Evolutionary conservation across 306 rosid genomes (phyloP).

Genomic region (Vigna unguiculata): DNA sequence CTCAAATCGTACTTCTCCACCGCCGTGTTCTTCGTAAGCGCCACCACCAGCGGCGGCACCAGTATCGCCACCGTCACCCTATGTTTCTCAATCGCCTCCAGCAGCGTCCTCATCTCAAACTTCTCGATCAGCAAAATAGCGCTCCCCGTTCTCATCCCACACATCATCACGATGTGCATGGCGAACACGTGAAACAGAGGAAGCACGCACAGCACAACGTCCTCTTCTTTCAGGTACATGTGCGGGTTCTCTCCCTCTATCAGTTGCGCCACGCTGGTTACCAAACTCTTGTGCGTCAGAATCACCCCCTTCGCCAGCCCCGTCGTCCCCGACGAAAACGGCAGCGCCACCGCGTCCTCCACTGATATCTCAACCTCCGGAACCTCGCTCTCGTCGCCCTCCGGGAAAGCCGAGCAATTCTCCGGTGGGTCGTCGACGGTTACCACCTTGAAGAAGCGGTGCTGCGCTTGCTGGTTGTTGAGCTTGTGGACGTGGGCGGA

Average conservation of each 20-base stretch:
- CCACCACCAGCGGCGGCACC: constrained; percentile 79
- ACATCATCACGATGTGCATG: constrained; percentile 59
- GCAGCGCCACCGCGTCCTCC: constrained; percentile 63
- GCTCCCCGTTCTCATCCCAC: constrained; percentile 61
- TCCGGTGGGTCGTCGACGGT: constrained; percentile 64
- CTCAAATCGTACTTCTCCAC: constrained; percentile 66
- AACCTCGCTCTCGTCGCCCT: constrained; percentile 44
- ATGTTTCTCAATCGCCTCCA: constrained; percentile 54
- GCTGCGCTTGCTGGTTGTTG: constrained; percentile 5
- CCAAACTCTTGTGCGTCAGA: constrained; percentile 65
- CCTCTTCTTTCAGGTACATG: constrained; percentile 53
- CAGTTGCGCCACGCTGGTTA: constrained; percentile 67
- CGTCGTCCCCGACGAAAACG: constrained; percentile 85
- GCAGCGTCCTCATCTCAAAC: constrained; percentile 62
- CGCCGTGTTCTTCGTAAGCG: constrained; percentile 64
- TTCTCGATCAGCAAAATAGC: constrained; percentile 60
- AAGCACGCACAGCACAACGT: constrained; percentile 70
- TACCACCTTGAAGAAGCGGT: constrained; percentile 40
- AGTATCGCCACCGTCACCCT: constrained; percentile 68
- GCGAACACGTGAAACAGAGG: constrained; percentile 76
- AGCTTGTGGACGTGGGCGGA: constrained; percentile 60
- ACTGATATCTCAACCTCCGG: constrained; percentile 44
- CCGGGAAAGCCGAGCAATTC: constrained; percentile 63
- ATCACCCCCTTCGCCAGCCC: constrained; percentile 84
- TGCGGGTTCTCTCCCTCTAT: constrained; percentile 84